Base-by-base conservation (phyloP, 202 grass and related monocot genomes). In the Zoysia matrella region DNA sequence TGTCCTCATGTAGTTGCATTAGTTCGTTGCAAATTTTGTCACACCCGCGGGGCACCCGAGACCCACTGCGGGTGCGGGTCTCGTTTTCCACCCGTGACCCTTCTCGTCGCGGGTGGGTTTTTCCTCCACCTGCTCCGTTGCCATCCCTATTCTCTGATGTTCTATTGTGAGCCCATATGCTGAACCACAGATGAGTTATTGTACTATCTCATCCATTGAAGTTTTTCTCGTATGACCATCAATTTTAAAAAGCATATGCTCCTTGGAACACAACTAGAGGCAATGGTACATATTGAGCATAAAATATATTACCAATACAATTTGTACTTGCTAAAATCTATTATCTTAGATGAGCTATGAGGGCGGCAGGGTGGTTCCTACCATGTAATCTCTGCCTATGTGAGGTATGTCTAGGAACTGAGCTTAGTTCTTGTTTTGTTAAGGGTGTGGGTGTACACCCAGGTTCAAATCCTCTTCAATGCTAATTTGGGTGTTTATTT, bases 241-340 rank as follows among this genome's bases (percentile, higher is more conserved):
- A 69, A 76, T 3, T 51, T 60, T 5, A 60, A 65, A 78, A 71
- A 15, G 49, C 13, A 63, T 65, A 46, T 79, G 22, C 42, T 47
- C 16, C 18, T 12, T 46, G 3, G 48, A 41, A 48, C 49, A 55
- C 3, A 16, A 67, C 18, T 79, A 5, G 9, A 11, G 41, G 18
- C 52, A 86, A 56, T 65, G 16, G 2, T 73, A 48, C 13, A 57
- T 79, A 30, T 66, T 72, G 47, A 14, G 60, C 8, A 39, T 16
- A 14, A 58, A 57, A 3, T 10, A 12, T 73, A 74, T 58, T 60
- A 14, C 58, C 15, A 75, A 73, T 46, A 15, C 22, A 69, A 60
- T 74, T 11, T 64, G 5, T 86, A 72, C 52, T 86, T 54, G 7
- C 42, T 85, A 74, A 58, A 45, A 36, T 44, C 62, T 80, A 36